Evolutionary conservation across 352 stramenopile genomes (phyloP), one percentile per base, ranked within the genome.

Genomic region (Phytophthora quininea): DNA sequence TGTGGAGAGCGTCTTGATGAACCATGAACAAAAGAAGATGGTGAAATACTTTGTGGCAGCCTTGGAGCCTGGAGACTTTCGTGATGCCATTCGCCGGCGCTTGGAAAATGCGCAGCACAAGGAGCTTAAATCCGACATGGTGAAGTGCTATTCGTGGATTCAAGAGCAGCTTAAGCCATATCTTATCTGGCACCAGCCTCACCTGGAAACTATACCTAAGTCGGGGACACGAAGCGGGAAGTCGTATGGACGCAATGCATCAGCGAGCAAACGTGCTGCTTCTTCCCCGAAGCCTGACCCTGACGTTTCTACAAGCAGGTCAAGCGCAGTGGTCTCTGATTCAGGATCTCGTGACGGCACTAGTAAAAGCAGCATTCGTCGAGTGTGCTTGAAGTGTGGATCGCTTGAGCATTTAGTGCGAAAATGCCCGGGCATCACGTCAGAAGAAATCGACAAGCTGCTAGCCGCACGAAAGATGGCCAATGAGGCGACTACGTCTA

Each of bases 91-190:
- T 4, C 49, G 9, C 2, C 37, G 40, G 29, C 49, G 19, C 9
- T 3, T 55, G 14, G 49, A 55, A n/a, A 42, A 55, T 38, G 6
- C 49, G 3, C 49, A 55, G 14, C 49, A 55, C 27, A 55, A 55
- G 27, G 19, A 6, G 2, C 33, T 33, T 6, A 55, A 55, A n/a
- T n/a, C 29, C 9, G 49, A 55, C 49, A 24, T 55, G 2, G 49
- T 55, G 6, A 4, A 8, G 3, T 55, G 30, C 29, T 55, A 55
- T 38, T 14, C 3, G 3, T 55, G 49, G 49, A 55, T 9, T n/a
- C 29, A 42, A 5, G 49, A 55, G 5, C 49, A 55, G 49, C n/a
- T 55, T 2, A 4, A 7, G 14, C 27, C 49, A 2, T 55, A 40
- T n/a, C 15, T 55, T 1, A 9, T 55, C 3, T 55, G 49, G 49